phyloP scores from a whole-genome alignment of 2,329 filamentous ascomycete species.

The Exophiala bonariae region DNA sequence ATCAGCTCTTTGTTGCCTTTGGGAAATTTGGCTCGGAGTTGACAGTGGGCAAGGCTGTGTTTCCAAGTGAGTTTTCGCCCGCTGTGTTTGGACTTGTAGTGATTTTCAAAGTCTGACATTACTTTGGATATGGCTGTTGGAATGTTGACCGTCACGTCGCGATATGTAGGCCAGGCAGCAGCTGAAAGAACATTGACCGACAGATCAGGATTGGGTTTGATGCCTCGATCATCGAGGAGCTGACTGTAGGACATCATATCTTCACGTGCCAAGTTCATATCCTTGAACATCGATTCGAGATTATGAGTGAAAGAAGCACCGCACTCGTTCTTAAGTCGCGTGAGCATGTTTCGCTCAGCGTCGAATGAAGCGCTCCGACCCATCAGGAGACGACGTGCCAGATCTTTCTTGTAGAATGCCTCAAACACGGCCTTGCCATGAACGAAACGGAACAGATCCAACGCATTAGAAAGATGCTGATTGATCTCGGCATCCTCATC shows the following conservation, averaged over 20 bases:
- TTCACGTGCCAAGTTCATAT: slow-evolving; percentile 88
- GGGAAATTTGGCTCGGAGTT: slow-evolving; percentile 77
- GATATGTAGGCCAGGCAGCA: slow-evolving; percentile 89
- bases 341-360: slow-evolving; percentile 92
- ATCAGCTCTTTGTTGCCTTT: slow-evolving; percentile 83
- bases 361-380: slow-evolving; percentile 89
- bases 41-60: slow-evolving; percentile 86
- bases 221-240: slow-evolving; percentile 61
- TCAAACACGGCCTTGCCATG: slow-evolving; percentile 98
- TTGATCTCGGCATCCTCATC: slow-evolving; percentile 86
- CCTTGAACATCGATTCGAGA: slow-evolving; percentile 98
- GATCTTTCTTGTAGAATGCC: slow-evolving; percentile 97
- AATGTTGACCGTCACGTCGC: slow-evolving; percentile 72
- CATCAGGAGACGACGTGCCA: slow-evolving; percentile 87
- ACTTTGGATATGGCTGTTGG: slow-evolving; percentile 74
- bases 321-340: slow-evolving; percentile 88
- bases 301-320: slow-evolving; percentile 95
- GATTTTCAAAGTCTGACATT: slow-evolving; percentile 76
- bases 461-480: slow-evolving; percentile 83
- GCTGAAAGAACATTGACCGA: slow-evolving; percentile 88
- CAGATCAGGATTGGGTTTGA: slow-evolving; percentile 64
- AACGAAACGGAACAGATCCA: slow-evolving; percentile 95
- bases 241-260: slow-evolving; percentile 88
- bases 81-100: slow-evolving; percentile 87
- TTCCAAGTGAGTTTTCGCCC: slow-evolving; percentile 89